These are phyloP conservation scores for Nepenthes mirabilis DNA, from an alignment of 148 eudicot genomes.

Conservation along the genomic window DNA sequence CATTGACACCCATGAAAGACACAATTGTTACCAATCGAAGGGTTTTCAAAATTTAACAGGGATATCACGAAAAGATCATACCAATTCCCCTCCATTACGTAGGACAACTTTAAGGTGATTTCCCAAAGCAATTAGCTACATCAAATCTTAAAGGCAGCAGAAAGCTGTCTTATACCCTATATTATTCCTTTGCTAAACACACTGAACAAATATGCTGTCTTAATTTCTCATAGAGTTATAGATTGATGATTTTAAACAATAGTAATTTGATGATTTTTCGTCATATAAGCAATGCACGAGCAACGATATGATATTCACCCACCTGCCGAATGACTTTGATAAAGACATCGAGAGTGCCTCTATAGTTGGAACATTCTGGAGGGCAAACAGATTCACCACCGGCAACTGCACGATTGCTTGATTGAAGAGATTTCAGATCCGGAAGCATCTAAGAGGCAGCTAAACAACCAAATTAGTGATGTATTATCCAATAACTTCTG, in stretches of 20 bases:
- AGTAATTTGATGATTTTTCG: too few species aligned
- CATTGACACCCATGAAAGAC: not conserved
- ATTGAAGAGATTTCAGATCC: constrained; percentile 28
- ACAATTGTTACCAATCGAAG: too few species aligned
- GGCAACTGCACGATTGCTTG: constrained; percentile 22
- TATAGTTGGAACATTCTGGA: constrained; percentile 46
- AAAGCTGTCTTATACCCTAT: too few species aligned
- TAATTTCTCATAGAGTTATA: too few species aligned
- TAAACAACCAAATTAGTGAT: constrained; percentile 3
- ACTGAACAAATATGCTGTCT: too few species aligned
- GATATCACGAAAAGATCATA: too few species aligned
- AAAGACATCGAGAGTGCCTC: constrained; percentile 85
- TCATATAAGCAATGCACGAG: not conserved
- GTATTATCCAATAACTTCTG: not conserved
- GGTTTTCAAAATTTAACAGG: too few species aligned
- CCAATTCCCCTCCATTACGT: too few species aligned
- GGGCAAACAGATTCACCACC: constrained; percentile 30
- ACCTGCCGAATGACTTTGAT: constrained; percentile 73
- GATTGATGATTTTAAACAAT: too few species aligned
- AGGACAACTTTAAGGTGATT: too few species aligned
- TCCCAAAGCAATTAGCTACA: not conserved
- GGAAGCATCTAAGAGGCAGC: constrained; percentile 45
- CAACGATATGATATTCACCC: constrained; percentile 8
- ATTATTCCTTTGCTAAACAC: too few species aligned
- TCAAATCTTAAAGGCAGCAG: not conserved